These are phyloP conservation scores for Jaapia argillacea DNA, from an alignment of 768 basidiomycete species.

Conservation along the genomic window DNA sequence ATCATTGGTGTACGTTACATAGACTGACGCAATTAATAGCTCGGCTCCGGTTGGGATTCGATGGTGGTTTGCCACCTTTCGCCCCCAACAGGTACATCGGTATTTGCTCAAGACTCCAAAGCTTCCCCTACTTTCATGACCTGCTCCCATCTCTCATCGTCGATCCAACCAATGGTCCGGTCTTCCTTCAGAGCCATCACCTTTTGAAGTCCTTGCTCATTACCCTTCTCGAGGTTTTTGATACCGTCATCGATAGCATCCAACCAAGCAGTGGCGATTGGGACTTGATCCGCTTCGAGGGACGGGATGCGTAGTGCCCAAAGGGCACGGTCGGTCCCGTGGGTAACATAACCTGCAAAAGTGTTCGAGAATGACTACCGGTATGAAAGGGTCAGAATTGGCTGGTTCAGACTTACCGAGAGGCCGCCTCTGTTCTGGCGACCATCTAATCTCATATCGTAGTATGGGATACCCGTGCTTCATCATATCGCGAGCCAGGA, in stretches of 20 bases:
- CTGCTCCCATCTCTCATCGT: slow-evolving; percentile 44
- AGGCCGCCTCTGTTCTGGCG: slow-evolving; percentile 46
- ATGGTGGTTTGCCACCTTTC: no score
- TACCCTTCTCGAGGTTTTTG: slow-evolving; percentile 26
- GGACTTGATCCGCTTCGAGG: slow-evolving; percentile 35
- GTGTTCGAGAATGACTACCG: not conserved
- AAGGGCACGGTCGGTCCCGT: slow-evolving; percentile 51
- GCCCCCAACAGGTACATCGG: no score
- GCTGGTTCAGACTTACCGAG: slow-evolving; percentile 30
- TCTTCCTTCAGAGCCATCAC: slow-evolving; percentile 44
- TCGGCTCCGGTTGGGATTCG: no score
- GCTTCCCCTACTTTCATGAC: slow-evolving; percentile 29
- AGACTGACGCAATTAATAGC: no score
- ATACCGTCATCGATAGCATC: slow-evolving; percentile 36
- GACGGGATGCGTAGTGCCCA: slow-evolving; percentile 50
- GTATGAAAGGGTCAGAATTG: not conserved
- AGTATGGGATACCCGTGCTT: slow-evolving; percentile 49
- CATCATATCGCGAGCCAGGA: slow-evolving; percentile 52
- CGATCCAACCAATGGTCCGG: slow-evolving; percentile 40
- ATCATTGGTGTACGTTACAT: no score
- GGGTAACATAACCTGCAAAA: slow-evolving; percentile 54
- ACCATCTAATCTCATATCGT: slow-evolving; percentile 63
- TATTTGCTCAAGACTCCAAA: no score
- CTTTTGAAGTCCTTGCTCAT: slow-evolving; percentile 22
- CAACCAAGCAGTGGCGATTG: slow-evolving; percentile 47